Conservation (phyloP, 257 asterid genomes). For the Solanum raphanifolium region DNA sequence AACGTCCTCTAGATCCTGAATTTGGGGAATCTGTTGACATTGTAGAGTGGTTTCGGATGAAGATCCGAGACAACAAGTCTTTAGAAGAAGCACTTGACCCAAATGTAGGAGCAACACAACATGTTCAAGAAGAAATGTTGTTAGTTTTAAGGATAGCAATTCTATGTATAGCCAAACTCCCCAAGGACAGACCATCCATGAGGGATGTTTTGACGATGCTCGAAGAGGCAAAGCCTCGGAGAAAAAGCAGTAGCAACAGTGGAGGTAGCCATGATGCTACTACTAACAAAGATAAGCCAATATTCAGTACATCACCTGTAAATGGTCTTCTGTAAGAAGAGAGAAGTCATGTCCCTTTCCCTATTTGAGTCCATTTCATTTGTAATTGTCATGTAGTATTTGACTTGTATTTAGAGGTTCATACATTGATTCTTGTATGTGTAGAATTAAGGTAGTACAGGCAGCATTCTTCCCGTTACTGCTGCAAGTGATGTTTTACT, state of each 20-base stretch:
- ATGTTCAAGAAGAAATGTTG: constrained; percentile 42
- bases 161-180: constrained; percentile 35
- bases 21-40: constrained; percentile 40
- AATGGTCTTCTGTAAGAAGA: constrained; percentile 12
- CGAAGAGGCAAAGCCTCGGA: constrained; percentile 38
- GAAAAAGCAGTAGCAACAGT: constrained; percentile 24
- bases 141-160: constrained; percentile 33
- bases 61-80: constrained; percentile 21
- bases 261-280: neutral
- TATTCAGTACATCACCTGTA: constrained; percentile 32
- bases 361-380: neutral
- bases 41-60: constrained; percentile 31
- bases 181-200: constrained; percentile 45
- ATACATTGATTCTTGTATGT: neutral
- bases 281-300: constrained; percentile 14
- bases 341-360: neutral
- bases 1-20: constrained; percentile 49
- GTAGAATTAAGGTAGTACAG: neutral
- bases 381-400: constrained; percentile 1
- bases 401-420: neutral
- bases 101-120: constrained; percentile 24
- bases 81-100: constrained; percentile 31
- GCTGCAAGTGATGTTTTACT: neutral
- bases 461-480: neutral
- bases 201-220: constrained; percentile 43